Conservation (phyloP, 768 basidiomycete genomes). For the Suillus spraguei region DNA sequence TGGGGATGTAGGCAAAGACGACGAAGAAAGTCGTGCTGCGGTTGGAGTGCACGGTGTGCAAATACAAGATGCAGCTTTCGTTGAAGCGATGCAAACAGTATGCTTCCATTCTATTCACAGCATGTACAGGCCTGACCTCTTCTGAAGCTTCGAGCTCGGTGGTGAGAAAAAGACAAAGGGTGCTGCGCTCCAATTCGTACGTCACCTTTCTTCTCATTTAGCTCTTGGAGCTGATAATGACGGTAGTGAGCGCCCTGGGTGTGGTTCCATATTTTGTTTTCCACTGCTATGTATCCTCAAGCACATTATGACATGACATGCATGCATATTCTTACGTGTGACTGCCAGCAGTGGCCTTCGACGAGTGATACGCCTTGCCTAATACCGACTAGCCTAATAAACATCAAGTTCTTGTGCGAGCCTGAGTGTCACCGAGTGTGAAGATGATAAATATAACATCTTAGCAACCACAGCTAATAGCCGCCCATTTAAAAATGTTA, state of each 20-base stretch:
- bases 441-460: neutral
- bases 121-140: conserved; percentile 4
- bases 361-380: neutral
- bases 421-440: neutral
- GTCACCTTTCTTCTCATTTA: conserved; percentile 34
- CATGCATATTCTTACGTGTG: conserved; percentile 19
- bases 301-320: conserved; percentile 31
- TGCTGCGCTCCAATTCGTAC: conserved; percentile 90
- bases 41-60: conserved; percentile 97
- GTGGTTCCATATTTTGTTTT: conserved; percentile 18
- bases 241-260: conserved; percentile 25
- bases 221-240: neutral
- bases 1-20: conserved; percentile 78
- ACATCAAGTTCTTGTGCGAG: neutral
- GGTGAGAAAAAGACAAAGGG: conserved; percentile 99
- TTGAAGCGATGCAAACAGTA: conserved; percentile 99
- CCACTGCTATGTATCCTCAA: conserved; percentile 28
- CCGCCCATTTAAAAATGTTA: neutral
- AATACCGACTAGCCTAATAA: neutral
- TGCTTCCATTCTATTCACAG: conserved; percentile 34
- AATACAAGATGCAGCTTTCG: conserved; percentile 95
- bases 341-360: neutral
- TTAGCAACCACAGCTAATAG: neutral
- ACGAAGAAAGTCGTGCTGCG: conserved; percentile 99
- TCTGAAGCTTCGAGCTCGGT: conserved; percentile 91